phyloP scores from a whole-genome alignment of 352 stramenopile genomes.

The Pythium myriotylum region DNA sequence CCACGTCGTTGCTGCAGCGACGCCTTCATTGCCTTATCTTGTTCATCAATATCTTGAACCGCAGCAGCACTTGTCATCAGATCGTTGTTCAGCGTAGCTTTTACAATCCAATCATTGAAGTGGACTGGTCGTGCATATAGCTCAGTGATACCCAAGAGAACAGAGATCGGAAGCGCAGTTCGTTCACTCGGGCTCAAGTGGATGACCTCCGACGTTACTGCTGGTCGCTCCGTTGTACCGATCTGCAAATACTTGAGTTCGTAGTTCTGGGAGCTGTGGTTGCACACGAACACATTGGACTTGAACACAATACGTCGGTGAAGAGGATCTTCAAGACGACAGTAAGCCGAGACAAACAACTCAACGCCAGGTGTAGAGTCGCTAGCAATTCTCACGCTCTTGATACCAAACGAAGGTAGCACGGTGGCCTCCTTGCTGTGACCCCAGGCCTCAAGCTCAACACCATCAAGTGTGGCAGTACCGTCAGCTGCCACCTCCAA shows the following conservation, averaged over 20 bases:
- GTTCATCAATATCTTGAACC: slow-evolving; percentile 60
- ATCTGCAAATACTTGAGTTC: slow-evolving; percentile 76
- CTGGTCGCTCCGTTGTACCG: slow-evolving; percentile 44
- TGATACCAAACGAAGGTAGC: slow-evolving; percentile 60
- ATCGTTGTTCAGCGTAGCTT: slow-evolving; percentile 77
- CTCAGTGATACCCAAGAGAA: slow-evolving; percentile 85
- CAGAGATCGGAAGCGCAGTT: slow-evolving; percentile 52
- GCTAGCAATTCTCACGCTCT: slow-evolving; percentile 52
- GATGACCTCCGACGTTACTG: slow-evolving; percentile 62
- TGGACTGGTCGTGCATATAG: slow-evolving; percentile 70
- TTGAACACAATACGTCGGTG: slow-evolving; percentile 72
- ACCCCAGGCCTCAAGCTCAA: slow-evolving; percentile 72
- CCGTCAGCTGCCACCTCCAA: slow-evolving; percentile 40
- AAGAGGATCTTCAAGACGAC: slow-evolving; percentile 65
- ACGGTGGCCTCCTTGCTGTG: slow-evolving; percentile 36
- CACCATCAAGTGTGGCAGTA: slow-evolving; percentile 39
- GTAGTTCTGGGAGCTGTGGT: slow-evolving; percentile 75
- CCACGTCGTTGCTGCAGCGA: slow-evolving; percentile 62
- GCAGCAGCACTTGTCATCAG: slow-evolving; percentile 59
- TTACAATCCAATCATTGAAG: slow-evolving; percentile 78
- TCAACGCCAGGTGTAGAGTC: slow-evolving; percentile 36
- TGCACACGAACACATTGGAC: slow-evolving; percentile 83
- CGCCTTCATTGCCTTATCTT: slow-evolving; percentile 45
- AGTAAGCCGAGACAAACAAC: slow-evolving; percentile 70
- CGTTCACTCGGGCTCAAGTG: slow-evolving; percentile 63